Conservation (phyloP, 441 rosid genomes). For the Syzygium malaccense region DNA sequence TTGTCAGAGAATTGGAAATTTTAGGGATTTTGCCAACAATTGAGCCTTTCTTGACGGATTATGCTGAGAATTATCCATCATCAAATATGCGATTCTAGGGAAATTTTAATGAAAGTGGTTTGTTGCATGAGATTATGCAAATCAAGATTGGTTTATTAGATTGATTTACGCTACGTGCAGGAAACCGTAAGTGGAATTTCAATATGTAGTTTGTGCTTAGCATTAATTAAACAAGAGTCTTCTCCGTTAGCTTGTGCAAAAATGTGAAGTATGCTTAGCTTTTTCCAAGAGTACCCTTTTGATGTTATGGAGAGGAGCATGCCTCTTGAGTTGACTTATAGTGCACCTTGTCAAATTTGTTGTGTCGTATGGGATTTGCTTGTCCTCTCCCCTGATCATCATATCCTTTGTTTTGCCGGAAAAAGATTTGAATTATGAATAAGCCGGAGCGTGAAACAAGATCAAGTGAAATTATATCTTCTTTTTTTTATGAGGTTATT, state of each 20-base stretch:
- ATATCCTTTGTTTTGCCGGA: background rate
- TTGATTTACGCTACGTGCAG: background rate
- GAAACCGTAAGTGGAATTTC: background rate
- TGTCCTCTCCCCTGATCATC: background rate
- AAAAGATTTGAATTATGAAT: too few relatives aligned
- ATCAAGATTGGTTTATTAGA: background rate
- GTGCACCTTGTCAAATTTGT: background rate
- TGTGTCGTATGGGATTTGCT: background rate
- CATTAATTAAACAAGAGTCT: too few relatives aligned
- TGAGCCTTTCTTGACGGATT: background rate
- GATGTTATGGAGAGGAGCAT: too few relatives aligned
- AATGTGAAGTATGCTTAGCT: too few relatives aligned
- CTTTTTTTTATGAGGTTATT: too few relatives aligned
- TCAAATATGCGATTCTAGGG: background rate
- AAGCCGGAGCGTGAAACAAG: too few relatives aligned
- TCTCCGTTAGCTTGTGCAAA: too few relatives aligned
- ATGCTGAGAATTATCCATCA: background rate
- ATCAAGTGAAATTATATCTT: too few relatives aligned
- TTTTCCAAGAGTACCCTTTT: too few relatives aligned
- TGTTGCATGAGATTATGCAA: background rate
- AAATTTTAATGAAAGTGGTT: background rate
- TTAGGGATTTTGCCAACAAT: background rate
- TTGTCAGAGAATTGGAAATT: background rate
- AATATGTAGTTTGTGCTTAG: too few relatives aligned
- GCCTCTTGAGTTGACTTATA: too few relatives aligned